phyloP scores from a whole-genome alignment of 768 basidiomycete genomes.

The Leccinum variicolor region DNA sequence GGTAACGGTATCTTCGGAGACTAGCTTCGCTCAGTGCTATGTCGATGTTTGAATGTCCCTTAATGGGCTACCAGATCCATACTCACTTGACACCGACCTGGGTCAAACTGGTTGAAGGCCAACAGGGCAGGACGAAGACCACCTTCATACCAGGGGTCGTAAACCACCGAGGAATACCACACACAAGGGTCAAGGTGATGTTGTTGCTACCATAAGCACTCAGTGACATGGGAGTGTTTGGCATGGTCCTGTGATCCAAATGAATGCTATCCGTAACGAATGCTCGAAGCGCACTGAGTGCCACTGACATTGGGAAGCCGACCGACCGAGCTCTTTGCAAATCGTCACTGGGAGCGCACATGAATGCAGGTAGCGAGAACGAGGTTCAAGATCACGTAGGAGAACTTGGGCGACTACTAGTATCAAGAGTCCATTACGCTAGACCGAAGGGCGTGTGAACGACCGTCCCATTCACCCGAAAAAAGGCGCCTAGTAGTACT shows the following conservation, averaged over 20 bases:
- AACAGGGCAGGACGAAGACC: not conserved
- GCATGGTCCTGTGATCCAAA: not conserved
- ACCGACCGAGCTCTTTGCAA: not conserved
- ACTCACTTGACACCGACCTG: constrained; percentile 22
- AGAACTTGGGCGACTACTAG: not conserved
- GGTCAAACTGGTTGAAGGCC: not conserved
- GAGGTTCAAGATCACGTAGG: not conserved
- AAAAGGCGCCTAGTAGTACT: not conserved
- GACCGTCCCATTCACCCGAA: not conserved
- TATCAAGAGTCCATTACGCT: not conserved
- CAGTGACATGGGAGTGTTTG: not conserved
- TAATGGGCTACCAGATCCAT: constrained; percentile 58
- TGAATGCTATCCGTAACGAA: not conserved
- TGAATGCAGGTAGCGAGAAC: not conserved
- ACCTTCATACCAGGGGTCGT: not conserved
- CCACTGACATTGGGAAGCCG: no score
- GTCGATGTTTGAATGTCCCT: no score
- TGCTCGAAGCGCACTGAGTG: no score
- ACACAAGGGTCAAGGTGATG: not conserved
- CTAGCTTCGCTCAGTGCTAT: constrained; percentile 43
- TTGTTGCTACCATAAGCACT: not conserved
- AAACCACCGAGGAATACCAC: no score
- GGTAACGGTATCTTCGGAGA: constrained; percentile 55
- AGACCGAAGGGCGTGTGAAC: not conserved
- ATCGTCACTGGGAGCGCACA: not conserved